Conservation (phyloP, 306 rosid genomes). For the Vachellia collinsii region DNA sequence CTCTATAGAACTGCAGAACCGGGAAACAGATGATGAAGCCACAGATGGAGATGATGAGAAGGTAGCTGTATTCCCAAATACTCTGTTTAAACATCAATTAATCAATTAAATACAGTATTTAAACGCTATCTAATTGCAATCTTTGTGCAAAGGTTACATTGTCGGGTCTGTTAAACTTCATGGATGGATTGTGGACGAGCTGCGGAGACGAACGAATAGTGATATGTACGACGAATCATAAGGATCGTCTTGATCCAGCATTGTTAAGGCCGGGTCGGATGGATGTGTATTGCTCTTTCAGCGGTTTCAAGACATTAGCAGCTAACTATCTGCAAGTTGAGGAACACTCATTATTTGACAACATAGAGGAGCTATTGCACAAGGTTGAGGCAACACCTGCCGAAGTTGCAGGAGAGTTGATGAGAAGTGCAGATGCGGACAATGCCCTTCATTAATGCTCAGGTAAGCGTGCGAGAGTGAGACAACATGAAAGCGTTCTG, state of each 20-base stretch:
- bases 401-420: slow-evolving; percentile 60
- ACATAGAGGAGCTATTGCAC: slow-evolving; percentile 39
- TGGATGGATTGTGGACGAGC: slow-evolving; percentile 70
- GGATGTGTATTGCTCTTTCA: slow-evolving; percentile 59
- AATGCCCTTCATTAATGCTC: slow-evolving; percentile 30
- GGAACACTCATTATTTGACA: slow-evolving; percentile 40
- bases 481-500: too few species aligned
- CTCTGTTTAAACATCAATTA: too few species aligned
- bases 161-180: slow-evolving; percentile 63
- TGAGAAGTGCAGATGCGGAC: slow-evolving; percentile 46
- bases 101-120: background rate
- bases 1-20: slow-evolving; percentile 52
- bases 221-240: slow-evolving; percentile 53
- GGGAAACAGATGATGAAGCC: slow-evolving; percentile 32
- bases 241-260: slow-evolving; percentile 59
- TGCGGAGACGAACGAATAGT: slow-evolving; percentile 62
- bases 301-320: slow-evolving; percentile 51
- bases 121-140: background rate
- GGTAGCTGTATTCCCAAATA: slow-evolving; percentile 23
- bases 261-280: slow-evolving; percentile 63
- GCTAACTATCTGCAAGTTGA: slow-evolving; percentile 52
- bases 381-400: slow-evolving; percentile 58
- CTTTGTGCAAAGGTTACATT: slow-evolving; percentile 45
- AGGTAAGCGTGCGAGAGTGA: too few species aligned
- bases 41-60: slow-evolving; percentile 45